A percentile compares a stretch with the other conserved stretches of the same genome.
phyloP scores from a whole-genome alignment of 2,329 filamentous ascomycete species.

The Ceratocystis alfenasii region DNA sequence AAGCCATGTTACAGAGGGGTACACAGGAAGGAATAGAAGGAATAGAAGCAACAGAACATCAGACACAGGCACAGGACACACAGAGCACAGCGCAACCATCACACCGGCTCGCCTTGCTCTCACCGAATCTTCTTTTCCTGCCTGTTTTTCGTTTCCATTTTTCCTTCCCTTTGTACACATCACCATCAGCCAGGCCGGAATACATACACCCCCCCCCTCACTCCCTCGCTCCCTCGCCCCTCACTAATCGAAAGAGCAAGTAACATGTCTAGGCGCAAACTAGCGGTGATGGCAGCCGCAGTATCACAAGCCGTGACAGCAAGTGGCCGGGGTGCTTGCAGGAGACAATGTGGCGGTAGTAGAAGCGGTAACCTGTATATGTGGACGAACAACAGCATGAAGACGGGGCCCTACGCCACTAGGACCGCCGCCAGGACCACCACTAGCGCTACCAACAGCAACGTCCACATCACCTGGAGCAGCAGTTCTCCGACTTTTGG shows the following conservation, averaged over 20 bases:
- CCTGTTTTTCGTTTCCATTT: constrained; percentile 1
- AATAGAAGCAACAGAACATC: neutral
- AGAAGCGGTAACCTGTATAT: constrained; percentile 8
- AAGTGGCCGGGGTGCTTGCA: constrained; percentile 19
- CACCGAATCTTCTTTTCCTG: neutral
- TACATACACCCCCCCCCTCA: neutral
- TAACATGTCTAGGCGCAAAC: constrained; percentile 13
- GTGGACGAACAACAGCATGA: neutral
- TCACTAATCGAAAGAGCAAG: neutral
- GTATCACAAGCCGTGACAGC: constrained; percentile 14
- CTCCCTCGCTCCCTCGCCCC: constrained; percentile 9
- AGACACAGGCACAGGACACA: constrained; percentile 2
- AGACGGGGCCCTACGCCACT: constrained; percentile 7
- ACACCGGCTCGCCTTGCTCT: neutral
- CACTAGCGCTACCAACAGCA: neutral
- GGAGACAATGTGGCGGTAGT: constrained; percentile 20
- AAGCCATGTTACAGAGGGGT: too few species aligned
- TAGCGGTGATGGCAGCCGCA: constrained; percentile 22
- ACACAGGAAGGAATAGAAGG: neutral
- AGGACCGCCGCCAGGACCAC: too few species aligned
- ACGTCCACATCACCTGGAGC: neutral
- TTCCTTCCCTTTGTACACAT: constrained; percentile 2
- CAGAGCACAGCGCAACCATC: neutral
- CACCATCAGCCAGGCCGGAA: neutral
- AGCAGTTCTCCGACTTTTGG: constrained; percentile 6